phyloP scores from a whole-genome alignment of 441 rosid genomes.

The Euphorbia schlechtendalii region DNA sequence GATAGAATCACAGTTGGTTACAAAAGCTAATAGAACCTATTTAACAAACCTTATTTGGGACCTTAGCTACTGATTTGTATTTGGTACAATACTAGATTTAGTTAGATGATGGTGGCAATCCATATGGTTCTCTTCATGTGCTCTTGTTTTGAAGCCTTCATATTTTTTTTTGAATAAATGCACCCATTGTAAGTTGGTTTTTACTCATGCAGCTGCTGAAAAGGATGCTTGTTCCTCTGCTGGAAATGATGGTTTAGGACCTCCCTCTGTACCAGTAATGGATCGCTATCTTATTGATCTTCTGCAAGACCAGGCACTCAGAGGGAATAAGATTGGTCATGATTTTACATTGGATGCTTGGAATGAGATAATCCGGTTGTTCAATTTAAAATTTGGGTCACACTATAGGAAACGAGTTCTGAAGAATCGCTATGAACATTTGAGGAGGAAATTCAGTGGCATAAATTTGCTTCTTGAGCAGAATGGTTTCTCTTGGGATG shows the following conservation, averaged over 20 bases:
- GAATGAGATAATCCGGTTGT: conserved; percentile 28
- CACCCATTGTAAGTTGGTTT: conserved; percentile 9
- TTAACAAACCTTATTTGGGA: neutral
- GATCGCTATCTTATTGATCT: conserved; percentile 39
- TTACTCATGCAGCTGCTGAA: conserved; percentile 29
- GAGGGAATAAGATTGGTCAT: conserved; percentile 42
- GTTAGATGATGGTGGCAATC: neutral
- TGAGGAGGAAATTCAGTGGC: conserved; percentile 35
- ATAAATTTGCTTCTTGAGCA: conserved; percentile 36
- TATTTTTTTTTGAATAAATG: neutral
- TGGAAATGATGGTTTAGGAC: conserved; percentile 16
- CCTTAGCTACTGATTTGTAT: neutral
- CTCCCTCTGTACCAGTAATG: conserved; percentile 31
- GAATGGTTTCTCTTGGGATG: conserved; percentile 48
- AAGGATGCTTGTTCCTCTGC: conserved; percentile 19
- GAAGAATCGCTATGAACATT: conserved; percentile 25
- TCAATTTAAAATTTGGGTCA: conserved; percentile 28
- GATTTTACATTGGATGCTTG: conserved; percentile 34
- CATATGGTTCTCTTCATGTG: conserved; percentile 4
- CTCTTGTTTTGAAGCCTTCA: conserved; percentile 3
- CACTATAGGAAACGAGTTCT: conserved; percentile 24
- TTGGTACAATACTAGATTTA: too few relatives aligned
- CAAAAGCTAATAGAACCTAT: neutral
- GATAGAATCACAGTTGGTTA: neutral
- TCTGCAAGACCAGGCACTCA: conserved; percentile 38